phyloP scores from a whole-genome alignment of 2,329 filamentous ascomycete species.

The Nothomitra cinnamomea region DNA sequence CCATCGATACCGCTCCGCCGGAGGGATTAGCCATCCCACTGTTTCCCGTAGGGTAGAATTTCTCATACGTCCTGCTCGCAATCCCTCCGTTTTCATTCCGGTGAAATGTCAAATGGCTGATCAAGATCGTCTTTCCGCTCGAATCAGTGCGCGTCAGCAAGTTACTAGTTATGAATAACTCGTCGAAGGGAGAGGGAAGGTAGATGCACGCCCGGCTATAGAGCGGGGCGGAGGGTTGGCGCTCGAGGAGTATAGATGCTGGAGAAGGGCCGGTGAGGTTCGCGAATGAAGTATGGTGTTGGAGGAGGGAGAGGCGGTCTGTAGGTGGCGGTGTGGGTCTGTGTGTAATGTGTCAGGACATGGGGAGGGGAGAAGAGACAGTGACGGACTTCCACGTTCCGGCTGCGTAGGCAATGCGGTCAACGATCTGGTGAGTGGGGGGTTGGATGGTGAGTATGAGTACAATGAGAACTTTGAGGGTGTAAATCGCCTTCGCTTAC shows the following conservation, averaged over 20 bases:
- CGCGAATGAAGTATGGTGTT: conserved; percentile 23
- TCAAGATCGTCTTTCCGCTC: conserved; percentile 21
- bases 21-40: conserved; percentile 32
- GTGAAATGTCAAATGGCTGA: conserved; percentile 26
- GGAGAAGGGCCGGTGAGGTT: conserved; percentile 20
- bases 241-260: conserved; percentile 23
- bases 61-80: conserved; percentile 22
- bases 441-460: neutral
- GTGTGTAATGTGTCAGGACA: too few species aligned
- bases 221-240: conserved; percentile 26
- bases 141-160: conserved; percentile 23
- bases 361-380: neutral
- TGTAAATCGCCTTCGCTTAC: neutral
- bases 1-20: conserved; percentile 24
- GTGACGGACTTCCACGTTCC: neutral
- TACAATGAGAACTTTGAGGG: neutral
- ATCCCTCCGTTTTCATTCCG: conserved; percentile 17
- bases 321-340: neutral
- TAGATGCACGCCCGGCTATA: conserved; percentile 31
- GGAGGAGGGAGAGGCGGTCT: conserved; percentile 18
- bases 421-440: neutral
- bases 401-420: neutral
- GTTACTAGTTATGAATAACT: conserved; percentile 30
- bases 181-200: conserved; percentile 21
- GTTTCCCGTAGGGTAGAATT: conserved; percentile 25